These are phyloP conservation scores for Candida smagusa DNA, from an alignment of 1,139 yeast genomes.

Conservation along the genomic window DNA sequence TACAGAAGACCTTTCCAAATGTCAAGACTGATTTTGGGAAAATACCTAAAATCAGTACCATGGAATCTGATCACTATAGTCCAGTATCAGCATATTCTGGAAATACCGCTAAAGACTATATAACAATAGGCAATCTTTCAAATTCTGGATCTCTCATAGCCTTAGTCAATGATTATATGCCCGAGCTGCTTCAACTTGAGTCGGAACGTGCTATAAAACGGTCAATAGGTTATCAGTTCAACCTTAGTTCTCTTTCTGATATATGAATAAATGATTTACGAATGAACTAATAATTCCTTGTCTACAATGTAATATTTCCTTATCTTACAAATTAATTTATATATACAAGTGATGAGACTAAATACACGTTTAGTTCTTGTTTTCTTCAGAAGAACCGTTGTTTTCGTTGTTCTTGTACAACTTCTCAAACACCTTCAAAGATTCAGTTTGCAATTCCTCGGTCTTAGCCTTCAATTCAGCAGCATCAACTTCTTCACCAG, in stretches of 20 bases:
- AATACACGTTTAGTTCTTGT: conserved; percentile 35
- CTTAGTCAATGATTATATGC: background rate
- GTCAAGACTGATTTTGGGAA: too few species aligned
- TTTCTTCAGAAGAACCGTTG: conserved; percentile 32
- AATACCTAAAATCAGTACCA: too few species aligned
- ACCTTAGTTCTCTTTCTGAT: conserved; percentile 5
- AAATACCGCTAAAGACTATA: too few species aligned
- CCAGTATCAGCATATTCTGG: too few species aligned
- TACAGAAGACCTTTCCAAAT: conserved; percentile 1
- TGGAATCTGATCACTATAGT: too few species aligned
- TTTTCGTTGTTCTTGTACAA: conserved; percentile 75
- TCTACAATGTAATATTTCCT: too few species aligned
- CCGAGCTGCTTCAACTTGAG: background rate
- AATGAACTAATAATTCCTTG: too few species aligned
- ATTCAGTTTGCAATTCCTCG: conserved; percentile 89
- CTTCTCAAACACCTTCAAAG: conserved; percentile 92
- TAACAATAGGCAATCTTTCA: too few species aligned
- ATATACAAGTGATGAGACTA: conserved; percentile 11
- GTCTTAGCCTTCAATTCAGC: conserved; percentile 88
- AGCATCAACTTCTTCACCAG: conserved; percentile 84
- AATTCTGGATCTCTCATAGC: background rate
- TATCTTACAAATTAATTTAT: conserved; percentile 1
- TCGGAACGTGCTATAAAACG: conserved; percentile 1
- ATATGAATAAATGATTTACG: background rate
- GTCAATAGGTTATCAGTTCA: conserved; percentile 7